These are phyloP conservation scores for Colletotrichum chrysophilum DNA, from an alignment of 2,329 filamentous ascomycete species.

Conservation along the genomic window DNA sequence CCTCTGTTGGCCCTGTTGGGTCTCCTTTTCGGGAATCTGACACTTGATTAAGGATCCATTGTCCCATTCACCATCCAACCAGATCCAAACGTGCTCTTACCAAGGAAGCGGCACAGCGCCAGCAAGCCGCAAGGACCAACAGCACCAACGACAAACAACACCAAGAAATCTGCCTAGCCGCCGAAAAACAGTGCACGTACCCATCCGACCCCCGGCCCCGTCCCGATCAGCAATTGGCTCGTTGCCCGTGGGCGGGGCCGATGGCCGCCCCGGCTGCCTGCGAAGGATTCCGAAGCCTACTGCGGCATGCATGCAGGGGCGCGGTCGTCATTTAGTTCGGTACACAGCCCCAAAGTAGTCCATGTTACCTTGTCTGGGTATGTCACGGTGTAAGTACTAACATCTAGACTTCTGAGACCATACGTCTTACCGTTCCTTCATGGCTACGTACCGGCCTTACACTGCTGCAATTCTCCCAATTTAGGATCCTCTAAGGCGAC, in stretches of 20 bases:
- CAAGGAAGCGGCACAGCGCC: neutral
- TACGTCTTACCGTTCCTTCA: neutral
- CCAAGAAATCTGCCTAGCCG: neutral
- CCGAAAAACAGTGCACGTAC: neutral
- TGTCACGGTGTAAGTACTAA: accelerated
- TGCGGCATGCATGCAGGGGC: neutral
- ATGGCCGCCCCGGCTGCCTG: neutral
- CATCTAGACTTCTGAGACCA: neutral
- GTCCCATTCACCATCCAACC: neutral
- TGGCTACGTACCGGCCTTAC: neutral
- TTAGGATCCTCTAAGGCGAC: neutral
- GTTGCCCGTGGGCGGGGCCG: neutral
- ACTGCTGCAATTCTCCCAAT: neutral
- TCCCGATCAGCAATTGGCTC: neutral
- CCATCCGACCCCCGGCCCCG: neutral
- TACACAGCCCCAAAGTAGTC: neutral
- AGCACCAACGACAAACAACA: neutral
- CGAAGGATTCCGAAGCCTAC: neutral
- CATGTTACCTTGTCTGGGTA: accelerated
- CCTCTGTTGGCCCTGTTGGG: neutral
- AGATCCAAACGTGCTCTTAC: neutral
- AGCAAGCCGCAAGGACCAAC: neutral
- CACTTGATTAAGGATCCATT: neutral
- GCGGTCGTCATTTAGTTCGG: neutral
- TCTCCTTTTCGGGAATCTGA: neutral